Conservation (phyloP, 257 asterid species). For the Petrea volubilis region DNA sequence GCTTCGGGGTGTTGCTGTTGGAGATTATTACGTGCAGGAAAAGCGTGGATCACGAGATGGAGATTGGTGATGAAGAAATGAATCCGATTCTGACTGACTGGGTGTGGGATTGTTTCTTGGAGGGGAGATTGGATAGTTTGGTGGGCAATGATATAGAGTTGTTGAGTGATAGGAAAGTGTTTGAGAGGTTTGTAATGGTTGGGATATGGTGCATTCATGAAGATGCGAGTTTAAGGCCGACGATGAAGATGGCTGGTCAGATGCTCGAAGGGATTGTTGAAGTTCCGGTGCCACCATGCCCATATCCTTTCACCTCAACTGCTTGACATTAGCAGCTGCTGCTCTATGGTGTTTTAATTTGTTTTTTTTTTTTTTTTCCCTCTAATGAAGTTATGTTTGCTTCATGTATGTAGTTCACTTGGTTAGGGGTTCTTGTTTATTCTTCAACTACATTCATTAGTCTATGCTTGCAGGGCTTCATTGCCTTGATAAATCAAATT, state of each 20-base stretch:
- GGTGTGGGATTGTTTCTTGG: constrained; percentile 51
- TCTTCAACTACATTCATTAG: too few relatives aligned
- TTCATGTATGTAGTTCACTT: too few relatives aligned
- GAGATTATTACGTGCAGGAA: constrained; percentile 51
- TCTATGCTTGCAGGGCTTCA: too few relatives aligned
- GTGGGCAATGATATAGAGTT: constrained; percentile 47
- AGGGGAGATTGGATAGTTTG: constrained; percentile 30
- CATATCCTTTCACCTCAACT: constrained; percentile 24
- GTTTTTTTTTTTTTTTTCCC: too few relatives aligned
- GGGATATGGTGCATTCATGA: constrained; percentile 78
- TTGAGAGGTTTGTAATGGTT: constrained; percentile 51
- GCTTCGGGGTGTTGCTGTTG: constrained; percentile 54
- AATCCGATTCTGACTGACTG: constrained; percentile 38
- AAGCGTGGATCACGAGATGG: constrained; percentile 21
- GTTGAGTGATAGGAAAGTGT: constrained; percentile 17
- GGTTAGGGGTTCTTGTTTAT: too few relatives aligned
- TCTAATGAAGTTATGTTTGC: too few relatives aligned
- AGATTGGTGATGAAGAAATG: constrained; percentile 29
- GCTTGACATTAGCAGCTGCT: not conserved
- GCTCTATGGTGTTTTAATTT: too few relatives aligned
- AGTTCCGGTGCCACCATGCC: constrained; percentile 44
- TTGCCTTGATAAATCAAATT: too few relatives aligned
- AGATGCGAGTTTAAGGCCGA: constrained; percentile 54
- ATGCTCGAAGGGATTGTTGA: constrained; percentile 70
- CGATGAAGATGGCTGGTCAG: constrained; percentile 41